phyloP scores from a whole-genome alignment of 1,139 yeast species.

The Sugiyamaella grinbergsii region DNA sequence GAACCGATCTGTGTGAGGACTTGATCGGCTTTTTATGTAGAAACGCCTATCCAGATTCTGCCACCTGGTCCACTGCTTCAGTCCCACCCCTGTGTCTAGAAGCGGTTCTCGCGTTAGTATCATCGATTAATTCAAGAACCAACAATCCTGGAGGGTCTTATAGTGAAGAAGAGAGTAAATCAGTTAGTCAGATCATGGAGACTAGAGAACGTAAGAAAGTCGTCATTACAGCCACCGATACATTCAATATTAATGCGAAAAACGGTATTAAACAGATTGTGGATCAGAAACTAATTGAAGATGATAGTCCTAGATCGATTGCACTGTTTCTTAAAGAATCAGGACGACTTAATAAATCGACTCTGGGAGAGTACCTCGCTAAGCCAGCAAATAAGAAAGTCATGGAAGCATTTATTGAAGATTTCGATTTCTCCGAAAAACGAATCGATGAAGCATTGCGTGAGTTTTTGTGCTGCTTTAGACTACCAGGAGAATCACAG shows the following conservation, averaged over 20 bases:
- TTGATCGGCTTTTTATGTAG: conserved; percentile 72
- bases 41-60: conserved; percentile 78
- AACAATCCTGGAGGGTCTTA: conserved; percentile 6
- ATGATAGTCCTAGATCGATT: conserved; percentile 59
- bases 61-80: conserved; percentile 71
- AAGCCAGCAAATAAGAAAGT: conserved; percentile 67
- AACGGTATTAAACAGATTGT: conserved; percentile 67
- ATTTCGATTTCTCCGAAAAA: conserved; percentile 73
- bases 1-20: conserved; percentile 74
- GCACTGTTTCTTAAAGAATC: conserved; percentile 77
- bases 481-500: conserved; percentile 97
- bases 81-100: conserved; percentile 95
- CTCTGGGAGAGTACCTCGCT: conserved; percentile 82
- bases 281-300: conserved; percentile 64
- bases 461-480: conserved; percentile 73
- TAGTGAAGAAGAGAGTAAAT: conserved; percentile 22
- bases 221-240: conserved; percentile 71
- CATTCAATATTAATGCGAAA: conserved; percentile 76
- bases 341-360: conserved; percentile 81
- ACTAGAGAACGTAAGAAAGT: conserved; percentile 65
- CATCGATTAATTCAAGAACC: conserved; percentile 65
- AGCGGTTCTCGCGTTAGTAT: conserved; percentile 72
- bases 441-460: conserved; percentile 94
- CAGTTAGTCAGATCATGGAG: conserved; percentile 31
- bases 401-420: conserved; percentile 62